Base-by-base conservation (phyloP, 805 yeast species). In the Kazachstania bromeliacearum region DNA sequence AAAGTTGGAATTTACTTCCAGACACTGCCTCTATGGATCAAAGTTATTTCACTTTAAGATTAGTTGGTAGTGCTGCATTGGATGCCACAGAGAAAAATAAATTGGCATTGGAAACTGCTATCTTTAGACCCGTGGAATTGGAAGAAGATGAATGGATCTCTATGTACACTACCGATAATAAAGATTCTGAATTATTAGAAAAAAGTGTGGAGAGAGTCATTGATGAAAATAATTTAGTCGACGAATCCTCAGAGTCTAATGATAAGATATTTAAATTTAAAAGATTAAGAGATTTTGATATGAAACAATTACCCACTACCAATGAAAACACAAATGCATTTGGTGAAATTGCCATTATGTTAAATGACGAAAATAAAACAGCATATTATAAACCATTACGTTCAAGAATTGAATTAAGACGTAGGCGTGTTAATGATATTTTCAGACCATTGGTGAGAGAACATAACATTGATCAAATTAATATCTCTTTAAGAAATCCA, bases 11-110 rank as follows among this genome's bases (percentile, higher is more conserved):
- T 18, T 63, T 92, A 19, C 64, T 88, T 43, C 98, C 98, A 6
- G 96, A 92, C 58, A 77, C 92, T 7, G 77, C 89, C n/a, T 73
- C 83, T 70, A 68, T 85, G 71, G 98, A 92, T 59, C 78, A 84
- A 47, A 73, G 70, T 35, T 85, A 71, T 50, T 64, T 75, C 49
- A 67, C 76, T 22, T 63, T 85, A 29, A 82, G 79, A 55, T 73
- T 84, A 47, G 60, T 62, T 14, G 76, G 75, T 15, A 67, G 71
- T 35, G 75, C 75, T 0, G 60, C 68, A 5, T 52, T 67, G 46
- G 61, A 64, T 26, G 47, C 47, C 35, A 50, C 63, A 40, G 55
- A 57, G 36, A 45, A 48, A 41, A 45, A 60, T 37, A 47, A 60
- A 44, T 33, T 64, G 50, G 48, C 62, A 41, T 57, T 75, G 42